phyloP scores from a whole-genome alignment of 1,139 yeast species.

The Yamadazyma sp. region DNA sequence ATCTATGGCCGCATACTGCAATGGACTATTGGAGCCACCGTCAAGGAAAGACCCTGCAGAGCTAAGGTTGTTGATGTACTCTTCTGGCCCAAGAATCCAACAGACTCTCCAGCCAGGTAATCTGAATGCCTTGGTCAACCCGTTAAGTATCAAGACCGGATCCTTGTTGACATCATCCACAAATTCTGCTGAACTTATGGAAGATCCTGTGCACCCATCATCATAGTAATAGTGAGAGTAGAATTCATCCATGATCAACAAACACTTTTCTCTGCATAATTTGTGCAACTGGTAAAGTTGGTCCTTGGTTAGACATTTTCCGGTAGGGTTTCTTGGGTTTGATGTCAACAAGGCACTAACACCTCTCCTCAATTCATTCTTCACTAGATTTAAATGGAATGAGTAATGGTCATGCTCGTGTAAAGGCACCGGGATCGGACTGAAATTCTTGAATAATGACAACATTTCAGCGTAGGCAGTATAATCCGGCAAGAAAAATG shows the following conservation, averaged over 20 bases:
- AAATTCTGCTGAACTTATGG: conserved; percentile 55
- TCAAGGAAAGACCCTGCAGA: conserved; percentile 67
- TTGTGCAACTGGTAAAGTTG: conserved; percentile 56
- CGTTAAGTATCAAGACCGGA: conserved; percentile 64
- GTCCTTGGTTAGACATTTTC: conserved; percentile 52
- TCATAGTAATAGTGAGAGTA: conserved; percentile 65
- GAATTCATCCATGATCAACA: conserved; percentile 68
- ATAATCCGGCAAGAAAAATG: conserved; percentile 67
- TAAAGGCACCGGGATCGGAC: conserved; percentile 68
- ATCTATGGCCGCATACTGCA: conserved; percentile 63
- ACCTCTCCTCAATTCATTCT: conserved; percentile 58
- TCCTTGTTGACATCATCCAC: conserved; percentile 61
- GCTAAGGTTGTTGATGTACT: conserved; percentile 56
- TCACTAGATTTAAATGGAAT: conserved; percentile 56
- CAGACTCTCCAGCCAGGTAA: conserved; percentile 73
- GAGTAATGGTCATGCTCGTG: conserved; percentile 61
- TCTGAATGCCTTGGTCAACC: conserved; percentile 64
- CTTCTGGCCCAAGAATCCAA: conserved; percentile 69
- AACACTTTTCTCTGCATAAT: conserved; percentile 57
- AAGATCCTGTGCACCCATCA: conserved; percentile 57
- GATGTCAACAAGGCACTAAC: conserved; percentile 63
- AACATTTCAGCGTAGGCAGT: conserved; percentile 76
- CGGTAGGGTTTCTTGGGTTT: conserved; percentile 70
- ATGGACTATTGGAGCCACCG: conserved; percentile 67
- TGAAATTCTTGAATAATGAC: conserved; percentile 63